Evolutionary conservation across 1,284 basidiomycete species (phyloP), one percentile per base, ranked within the genome.

Genomic region (Cystobasidium sp.): DNA sequence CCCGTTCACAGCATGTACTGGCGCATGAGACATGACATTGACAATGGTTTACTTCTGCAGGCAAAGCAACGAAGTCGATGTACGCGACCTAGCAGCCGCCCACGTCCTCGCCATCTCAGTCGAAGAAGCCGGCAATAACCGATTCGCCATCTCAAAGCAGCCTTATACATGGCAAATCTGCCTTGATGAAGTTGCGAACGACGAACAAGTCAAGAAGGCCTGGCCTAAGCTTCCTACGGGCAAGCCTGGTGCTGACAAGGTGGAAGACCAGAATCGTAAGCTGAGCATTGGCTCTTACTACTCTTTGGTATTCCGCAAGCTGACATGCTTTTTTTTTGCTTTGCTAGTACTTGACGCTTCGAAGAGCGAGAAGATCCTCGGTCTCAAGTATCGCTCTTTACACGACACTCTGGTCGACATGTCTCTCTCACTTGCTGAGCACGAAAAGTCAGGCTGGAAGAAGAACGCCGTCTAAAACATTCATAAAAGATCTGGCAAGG

Each of bases 71-170:
- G 78, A 78, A 41, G 82, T 83, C 58, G 83, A 84, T 67, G 83
- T 84, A 16, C 79, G 83, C 1, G 82, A 84, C 61, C 80, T 83
- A 16, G 83, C 83, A 0, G 68, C 78, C 10, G 77, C 80, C 3
- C 83, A 84, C 68, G 74, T 82, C 55, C 78, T 81, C 46, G 77
- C 81, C 8, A 80, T 84, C 24, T 53, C 78, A 0, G 77, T 73
- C 9, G 68, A 77, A 12, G 77, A 80, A 16, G 82, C 82, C 0
- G 81, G 79, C 9, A 79, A 77, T n/a, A 75, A 83, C 68, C 75
- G 83, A 0, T 84, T 82, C 75, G 78, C 80, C n/a, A 77, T 80
- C 51, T 78, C 80, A 1, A 75, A 73, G 12, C 70, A 73, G 63
- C 51, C 70, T 31, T 73, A 62, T 52, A 65, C 70, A 12, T 73